These are phyloP conservation scores for Alopecurus myosuroides DNA, from an alignment of 176 grass and related monocot species.

Conservation along the genomic window DNA sequence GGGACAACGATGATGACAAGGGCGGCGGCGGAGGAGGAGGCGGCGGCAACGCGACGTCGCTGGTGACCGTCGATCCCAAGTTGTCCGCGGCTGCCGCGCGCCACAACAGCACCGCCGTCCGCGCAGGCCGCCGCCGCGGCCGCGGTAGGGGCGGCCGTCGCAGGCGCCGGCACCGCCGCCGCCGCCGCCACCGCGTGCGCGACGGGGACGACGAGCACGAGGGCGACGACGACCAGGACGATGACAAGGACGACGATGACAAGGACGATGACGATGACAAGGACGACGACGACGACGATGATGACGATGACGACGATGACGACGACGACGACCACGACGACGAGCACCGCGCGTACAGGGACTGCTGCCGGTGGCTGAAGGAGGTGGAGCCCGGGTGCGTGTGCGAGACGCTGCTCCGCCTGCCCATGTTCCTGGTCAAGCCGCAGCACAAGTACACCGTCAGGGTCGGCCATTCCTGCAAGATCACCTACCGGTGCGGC, in stretches of 20 bases:
- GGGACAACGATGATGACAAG: neutral
- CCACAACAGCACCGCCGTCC: neutral
- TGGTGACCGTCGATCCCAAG: conserved; percentile 20
- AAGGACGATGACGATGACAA: neutral
- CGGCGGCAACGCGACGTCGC: neutral
- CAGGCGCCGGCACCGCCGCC: neutral
- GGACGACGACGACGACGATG: fast-evolving
- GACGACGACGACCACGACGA: conserved; percentile 22
- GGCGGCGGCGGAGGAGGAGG: neutral
- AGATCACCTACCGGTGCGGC: conserved; percentile 51
- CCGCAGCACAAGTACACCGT: conserved; percentile 73
- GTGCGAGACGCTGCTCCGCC: conserved; percentile 52
- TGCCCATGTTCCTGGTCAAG: conserved; percentile 69
- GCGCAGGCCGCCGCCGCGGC: neutral
- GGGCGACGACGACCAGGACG: neutral
- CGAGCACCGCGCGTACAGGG: conserved; percentile 44
- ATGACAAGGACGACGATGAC: neutral
- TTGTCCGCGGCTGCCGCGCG: neutral
- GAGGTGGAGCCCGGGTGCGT: conserved; percentile 80
- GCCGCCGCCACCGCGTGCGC: neutral
- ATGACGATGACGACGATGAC: neutral
- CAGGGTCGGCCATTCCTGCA: conserved; percentile 46
- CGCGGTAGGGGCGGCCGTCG: neutral
- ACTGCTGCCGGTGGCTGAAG: conserved; percentile 81
- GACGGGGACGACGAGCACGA: neutral